Evolutionary conservation across 2,329 filamentous ascomycete genomes (phyloP).

Genomic region (Phyllosticta citribraziliensis): DNA sequence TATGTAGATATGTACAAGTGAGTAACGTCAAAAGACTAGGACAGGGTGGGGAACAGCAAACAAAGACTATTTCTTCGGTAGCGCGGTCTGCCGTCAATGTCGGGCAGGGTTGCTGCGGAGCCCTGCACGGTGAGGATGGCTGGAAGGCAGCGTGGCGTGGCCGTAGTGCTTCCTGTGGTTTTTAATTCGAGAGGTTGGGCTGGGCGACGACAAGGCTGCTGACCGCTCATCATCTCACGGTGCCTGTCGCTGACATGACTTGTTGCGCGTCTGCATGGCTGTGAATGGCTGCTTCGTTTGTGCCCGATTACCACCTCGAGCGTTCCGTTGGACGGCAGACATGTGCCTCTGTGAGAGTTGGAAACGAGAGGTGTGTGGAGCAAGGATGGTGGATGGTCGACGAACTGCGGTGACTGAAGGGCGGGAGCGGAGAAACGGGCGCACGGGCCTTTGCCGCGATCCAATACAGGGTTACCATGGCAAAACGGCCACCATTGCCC

Average conservation of each 20-base stretch:
- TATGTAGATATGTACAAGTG: neutral
- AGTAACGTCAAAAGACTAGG: neutral
- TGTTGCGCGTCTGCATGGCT: neutral
- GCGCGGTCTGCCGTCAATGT: neutral
- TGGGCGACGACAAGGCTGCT: neutral
- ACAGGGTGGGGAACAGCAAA: neutral
- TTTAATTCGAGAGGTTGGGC: neutral
- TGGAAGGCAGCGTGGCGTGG: neutral
- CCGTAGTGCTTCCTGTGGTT: neutral
- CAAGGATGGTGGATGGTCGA: neutral
- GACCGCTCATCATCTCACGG: neutral
- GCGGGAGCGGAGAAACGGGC: neutral
- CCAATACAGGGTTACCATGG: neutral
- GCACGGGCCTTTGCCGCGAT: neutral
- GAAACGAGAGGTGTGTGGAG: neutral
- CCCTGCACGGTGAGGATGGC: neutral
- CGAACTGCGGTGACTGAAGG: neutral
- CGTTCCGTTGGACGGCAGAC: neutral
- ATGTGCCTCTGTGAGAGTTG: neutral
- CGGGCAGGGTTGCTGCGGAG: neutral
- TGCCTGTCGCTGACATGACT: neutral
- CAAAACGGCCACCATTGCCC: neutral
- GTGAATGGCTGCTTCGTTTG: neutral
- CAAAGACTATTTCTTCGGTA: neutral
- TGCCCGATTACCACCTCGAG: neutral